Conservation (phyloP, 345 rosid genomes). For the Salix exigua region DNA sequence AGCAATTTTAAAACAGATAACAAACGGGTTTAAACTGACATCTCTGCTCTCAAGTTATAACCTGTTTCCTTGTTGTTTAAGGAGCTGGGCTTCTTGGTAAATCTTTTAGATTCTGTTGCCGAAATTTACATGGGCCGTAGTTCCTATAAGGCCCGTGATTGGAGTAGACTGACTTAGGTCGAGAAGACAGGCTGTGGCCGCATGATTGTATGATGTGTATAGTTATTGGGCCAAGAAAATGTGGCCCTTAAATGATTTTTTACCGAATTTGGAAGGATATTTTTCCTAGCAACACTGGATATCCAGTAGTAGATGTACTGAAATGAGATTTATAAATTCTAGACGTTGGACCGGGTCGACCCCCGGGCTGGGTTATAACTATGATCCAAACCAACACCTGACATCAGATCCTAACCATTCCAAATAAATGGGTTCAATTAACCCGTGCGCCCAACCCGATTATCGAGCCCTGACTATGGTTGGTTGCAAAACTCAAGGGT, state of each 20-base stretch:
- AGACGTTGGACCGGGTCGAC: too few relatives aligned
- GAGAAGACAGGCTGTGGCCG: neutral
- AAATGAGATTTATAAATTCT: neutral
- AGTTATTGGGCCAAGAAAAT: neutral
- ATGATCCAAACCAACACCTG: too few relatives aligned
- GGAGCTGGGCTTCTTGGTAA: neutral
- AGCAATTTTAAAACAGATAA: too few relatives aligned
- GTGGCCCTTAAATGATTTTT: neutral
- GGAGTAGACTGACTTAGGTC: neutral
- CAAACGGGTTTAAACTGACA: too few relatives aligned
- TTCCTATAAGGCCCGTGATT: neutral
- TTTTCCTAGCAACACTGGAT: neutral
- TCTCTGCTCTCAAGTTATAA: too few relatives aligned
- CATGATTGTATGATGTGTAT: neutral
- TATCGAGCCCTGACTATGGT: too few relatives aligned
- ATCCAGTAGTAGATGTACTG: neutral
- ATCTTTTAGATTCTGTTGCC: neutral
- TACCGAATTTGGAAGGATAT: neutral
- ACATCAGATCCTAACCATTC: too few relatives aligned
- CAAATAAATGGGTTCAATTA: too few relatives aligned
- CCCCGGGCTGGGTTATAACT: too few relatives aligned
- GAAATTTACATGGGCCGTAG: neutral
- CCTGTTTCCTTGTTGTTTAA: neutral
- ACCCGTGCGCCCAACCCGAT: too few relatives aligned
- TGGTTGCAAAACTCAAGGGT: too few relatives aligned